Base-by-base conservation (phyloP, 1,284 basidiomycete genomes). In the Apiotrichum siamense region DNA sequence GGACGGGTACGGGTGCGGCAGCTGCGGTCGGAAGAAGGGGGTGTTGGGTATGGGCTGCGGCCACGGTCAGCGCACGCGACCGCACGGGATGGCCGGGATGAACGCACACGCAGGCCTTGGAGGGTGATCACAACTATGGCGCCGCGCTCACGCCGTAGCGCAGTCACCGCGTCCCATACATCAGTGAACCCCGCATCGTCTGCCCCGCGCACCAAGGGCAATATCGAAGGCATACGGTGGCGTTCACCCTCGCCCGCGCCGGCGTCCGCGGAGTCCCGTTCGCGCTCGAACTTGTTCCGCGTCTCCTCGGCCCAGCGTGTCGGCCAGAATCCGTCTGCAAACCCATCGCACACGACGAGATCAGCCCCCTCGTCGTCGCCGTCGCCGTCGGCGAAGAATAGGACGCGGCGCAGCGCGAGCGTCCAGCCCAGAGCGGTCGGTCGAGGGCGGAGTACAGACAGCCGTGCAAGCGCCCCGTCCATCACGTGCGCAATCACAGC, bases 41-140 rank as follows among this genome's bases (percentile, higher is more conserved):
- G 56, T 43, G 42, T 49, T 36, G 12, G 55, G 32, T 13, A 47
- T 27, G 2, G 47, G 43, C 44, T 53, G 29, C 6, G 4, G 35
- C 44, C 12, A 44, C n/a, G 41, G 29, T 27, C 18, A 2, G 4
- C 20, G 29, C 29, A 12, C 15, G 10, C 17, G 37, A 10, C 4
- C 9, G 21, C 21, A 15, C 7, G 4, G 7, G 9, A 12, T 24
- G 23, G 6, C 3, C 23, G 12, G 3, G 13, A n/a, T 4, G 13
- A 13, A 56, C 66, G 61, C 49, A 69, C 70, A 57, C 69, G 65
- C 12, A 73, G 49, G 0, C 65, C 69, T 38, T 73, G 73, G 3
- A 64, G 57, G 1, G 62, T 57, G 3, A 69, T 44, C 4, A 72
- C 55, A 2, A 73, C 66, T 3, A 70, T 62, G 3, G 60, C 50